Percentiles rank a stretch among this genome's conserved stretches.
phyloP scores from a whole-genome alignment of 176 grass and related monocot genomes.

The Poa annua region DNA sequence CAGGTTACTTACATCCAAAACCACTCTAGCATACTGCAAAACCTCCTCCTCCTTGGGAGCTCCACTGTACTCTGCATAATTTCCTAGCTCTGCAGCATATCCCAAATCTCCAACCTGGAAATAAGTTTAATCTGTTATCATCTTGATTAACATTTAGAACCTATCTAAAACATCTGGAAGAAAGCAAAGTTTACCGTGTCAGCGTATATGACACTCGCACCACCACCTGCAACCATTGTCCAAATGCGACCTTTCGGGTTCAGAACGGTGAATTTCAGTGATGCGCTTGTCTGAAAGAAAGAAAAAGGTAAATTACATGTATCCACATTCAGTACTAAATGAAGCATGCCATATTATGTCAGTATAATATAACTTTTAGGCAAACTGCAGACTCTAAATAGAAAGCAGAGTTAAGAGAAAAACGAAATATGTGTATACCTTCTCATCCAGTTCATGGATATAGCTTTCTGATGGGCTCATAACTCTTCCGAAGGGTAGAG shows the following conservation, averaged over 20 bases:
- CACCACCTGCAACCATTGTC: slow-evolving; percentile 99
- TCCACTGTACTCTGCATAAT: slow-evolving; percentile 96
- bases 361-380: not conserved
- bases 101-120: slow-evolving; percentile 90
- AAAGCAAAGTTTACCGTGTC: slow-evolving; percentile 69
- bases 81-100: slow-evolving; percentile 92
- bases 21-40: slow-evolving; percentile 91
- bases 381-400: not conserved
- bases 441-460: slow-evolving; percentile 94
- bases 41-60: slow-evolving; percentile 96
- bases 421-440: slow-evolving; percentile 58
- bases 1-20: slow-evolving; percentile 73
- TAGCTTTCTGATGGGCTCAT: slow-evolving; percentile 86
- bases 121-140: not conserved
- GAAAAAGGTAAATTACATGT: slow-evolving; percentile 12
- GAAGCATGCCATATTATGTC: slow-evolving; percentile 8
- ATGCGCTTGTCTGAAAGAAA: slow-evolving; percentile 84
- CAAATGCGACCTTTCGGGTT: slow-evolving; percentile 96
- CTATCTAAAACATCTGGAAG: slow-evolving; percentile 21
- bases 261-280: slow-evolving; percentile 93
- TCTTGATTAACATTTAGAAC: slow-evolving; percentile 11
- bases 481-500: slow-evolving; percentile 95
- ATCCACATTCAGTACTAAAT: not conserved
- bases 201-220: slow-evolving; percentile 96
- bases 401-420: not conserved